These are phyloP conservation scores for Penicillium sp. DNA, from an alignment of 2,329 filamentous ascomycete genomes.

Conservation along the genomic window DNA sequence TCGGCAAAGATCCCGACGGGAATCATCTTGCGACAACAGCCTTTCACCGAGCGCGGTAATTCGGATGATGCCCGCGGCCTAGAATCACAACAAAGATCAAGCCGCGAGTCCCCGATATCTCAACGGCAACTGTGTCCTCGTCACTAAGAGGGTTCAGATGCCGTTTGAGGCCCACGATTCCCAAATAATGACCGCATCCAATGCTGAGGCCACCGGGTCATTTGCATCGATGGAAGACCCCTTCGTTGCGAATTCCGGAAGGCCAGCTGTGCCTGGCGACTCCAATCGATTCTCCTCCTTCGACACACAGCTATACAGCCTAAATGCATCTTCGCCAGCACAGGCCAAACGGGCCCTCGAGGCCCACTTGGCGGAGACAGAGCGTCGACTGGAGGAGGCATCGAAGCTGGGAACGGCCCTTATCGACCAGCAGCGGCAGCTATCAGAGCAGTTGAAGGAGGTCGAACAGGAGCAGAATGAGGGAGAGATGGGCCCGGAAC, in stretches of 20 bases:
- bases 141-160: slow-evolving; percentile 18
- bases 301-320: slow-evolving; percentile 73
- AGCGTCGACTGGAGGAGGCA: slow-evolving; percentile 85
- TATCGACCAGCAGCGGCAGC: slow-evolving; percentile 79
- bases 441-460: slow-evolving; percentile 77
- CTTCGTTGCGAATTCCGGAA: slow-evolving; percentile 52
- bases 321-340: slow-evolving; percentile 77
- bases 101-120: slow-evolving; percentile 21
- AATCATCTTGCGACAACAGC: slow-evolving; percentile 5
- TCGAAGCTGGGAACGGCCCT: slow-evolving; percentile 84
- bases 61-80: slow-evolving; percentile 31
- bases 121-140: slow-evolving; percentile 23
- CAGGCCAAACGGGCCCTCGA: slow-evolving; percentile 87
- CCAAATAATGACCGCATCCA: slow-evolving; percentile 15
- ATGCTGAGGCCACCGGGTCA: slow-evolving; percentile 15
- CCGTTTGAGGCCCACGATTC: slow-evolving; percentile 10
- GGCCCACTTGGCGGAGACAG: slow-evolving; percentile 88
- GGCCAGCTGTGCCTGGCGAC: slow-evolving; percentile 39
- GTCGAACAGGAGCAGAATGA: slow-evolving; percentile 75
- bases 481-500: slow-evolving; percentile 74
- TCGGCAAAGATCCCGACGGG: slow-evolving; percentile 12
- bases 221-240: slow-evolving; percentile 49
- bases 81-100: slow-evolving; percentile 18
- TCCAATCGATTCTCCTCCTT: slow-evolving; percentile 76
- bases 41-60: slow-evolving; percentile 11